Base-by-base conservation (phyloP, 2,329 filamentous ascomycete species). In the Leptographium galeiforme region DNA sequence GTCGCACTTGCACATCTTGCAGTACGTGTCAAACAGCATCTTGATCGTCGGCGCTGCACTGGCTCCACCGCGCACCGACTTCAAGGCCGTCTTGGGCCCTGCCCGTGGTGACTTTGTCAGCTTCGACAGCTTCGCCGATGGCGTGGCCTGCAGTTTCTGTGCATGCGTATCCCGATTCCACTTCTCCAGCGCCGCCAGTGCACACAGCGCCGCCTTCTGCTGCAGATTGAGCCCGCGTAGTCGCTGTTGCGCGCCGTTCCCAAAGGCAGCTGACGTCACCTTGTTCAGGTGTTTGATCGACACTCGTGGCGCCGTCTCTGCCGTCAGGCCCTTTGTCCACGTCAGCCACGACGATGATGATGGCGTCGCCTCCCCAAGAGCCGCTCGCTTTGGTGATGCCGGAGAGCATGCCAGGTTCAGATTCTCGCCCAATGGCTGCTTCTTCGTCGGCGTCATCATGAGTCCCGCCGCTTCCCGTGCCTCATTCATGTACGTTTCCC, bases 151-250 rank as follows among this genome's bases (percentile, higher is more conserved):
- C 30, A 44, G 5, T 18, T 30, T 47, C 36, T 47, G 47, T 19
- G 70, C 70, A 61, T 70, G 78, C 54, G 72, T 70, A 52, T 71
- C 71, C 49, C 80, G 75, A 59, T 79, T 84, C 57, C 81, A 82
- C 61, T 85, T 87, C 66, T 96, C 90, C n/a, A 93, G 80, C 2
- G 89, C 88, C 41, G 91, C 77, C 14, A 98, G 75, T 0, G 91
- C 82, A 70, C 93, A 98, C 11, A 98, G 76, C 0, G 91, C 89
- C 5, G 91, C 93, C 67, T 95, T 97, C 67, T 98, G 93, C 65
- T 98, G 94, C 2, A 98, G 76, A 65, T 97, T 98, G 54, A 98
- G 79, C 6, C 84, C 82, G 66, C 87, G 85, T 14, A 98, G 79
- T 55, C 93, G 81, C 61, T 96, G 89, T 13, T 77, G 80, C 1